Evolutionary conservation across 306 rosid species (phyloP), one percentile per base, ranked within the genome.

Genomic region (Medicago arabica): DNA sequence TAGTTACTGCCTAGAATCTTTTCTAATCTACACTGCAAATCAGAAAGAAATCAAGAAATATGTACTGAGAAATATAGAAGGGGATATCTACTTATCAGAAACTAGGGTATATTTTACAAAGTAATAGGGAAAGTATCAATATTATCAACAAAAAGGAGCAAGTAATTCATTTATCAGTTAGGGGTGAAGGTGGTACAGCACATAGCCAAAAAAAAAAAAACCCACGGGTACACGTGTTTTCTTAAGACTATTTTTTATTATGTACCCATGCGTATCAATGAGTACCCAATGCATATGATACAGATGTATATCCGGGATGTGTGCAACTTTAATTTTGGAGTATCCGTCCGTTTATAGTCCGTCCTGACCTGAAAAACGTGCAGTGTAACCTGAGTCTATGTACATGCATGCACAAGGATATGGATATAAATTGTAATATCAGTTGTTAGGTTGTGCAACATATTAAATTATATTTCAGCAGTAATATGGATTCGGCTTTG

Each of bases 291-390:
- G 41, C 19, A 14, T 61, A 7, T 61, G 18, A 6, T 65, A 40
- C 12, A n/a, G 31, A 39, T 66, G 19, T 51, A 18, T 11, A 66
- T 66, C 17, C 14, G 10, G 71, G 31, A 21, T 3, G 9, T 16
- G 34, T 65, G 40, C 9, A 8, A 11, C 28, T 17, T 40, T 19
- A 39, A 65, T 65, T 18, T 38, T 65, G n/a, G n/a, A 65, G 51
- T 40, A 62, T 17, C 50, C 1, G 25, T 9, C 31, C 15, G 6
- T 5, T 17, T 40, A 39, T 39, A 64, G 69, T 10, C 28, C 28
- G 38, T 59, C 60, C 38, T 75, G 72, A 17, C 36, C 58, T 31
- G 41, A 81, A 79, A 74, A 23, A 40, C 49, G 25, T 38, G 60
- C 59, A n/a, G 75, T 38, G 57, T 44, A 67, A 57, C 78, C 53